Conservation (phyloP, 257 asterid species). For the Ilex aquifolium region DNA sequence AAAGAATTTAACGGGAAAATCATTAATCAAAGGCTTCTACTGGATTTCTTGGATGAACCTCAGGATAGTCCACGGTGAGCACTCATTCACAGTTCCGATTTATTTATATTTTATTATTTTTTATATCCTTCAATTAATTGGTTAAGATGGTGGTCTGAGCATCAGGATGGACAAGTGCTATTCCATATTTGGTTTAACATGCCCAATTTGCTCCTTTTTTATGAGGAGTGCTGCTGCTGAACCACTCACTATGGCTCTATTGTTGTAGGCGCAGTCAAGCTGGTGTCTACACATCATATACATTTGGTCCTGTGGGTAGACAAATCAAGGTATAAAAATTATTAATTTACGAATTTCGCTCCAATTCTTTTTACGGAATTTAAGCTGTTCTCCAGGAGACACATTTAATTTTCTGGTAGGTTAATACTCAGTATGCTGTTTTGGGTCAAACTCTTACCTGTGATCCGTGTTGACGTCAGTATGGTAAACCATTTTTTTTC, state of each 20-base stretch:
- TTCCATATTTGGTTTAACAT: not conserved
- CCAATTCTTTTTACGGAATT: no score
- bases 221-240: no score
- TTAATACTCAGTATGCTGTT: no score
- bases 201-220: not conserved
- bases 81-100: not conserved
- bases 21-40: slow-evolving; percentile 26
- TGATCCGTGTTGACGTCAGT: not conserved
- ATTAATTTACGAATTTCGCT: no score
- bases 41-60: slow-evolving; percentile 31
- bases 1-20: slow-evolving; percentile 23
- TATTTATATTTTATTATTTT: no score
- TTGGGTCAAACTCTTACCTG: no score
- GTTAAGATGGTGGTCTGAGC: not conserved
- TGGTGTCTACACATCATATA: slow-evolving; percentile 28
- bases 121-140: no score
- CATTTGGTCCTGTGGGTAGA: slow-evolving; percentile 29
- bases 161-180: not conserved
- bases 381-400: no score
- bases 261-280: slow-evolving; percentile 28
- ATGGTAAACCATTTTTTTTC: not conserved
- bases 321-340: slow-evolving; percentile 22
- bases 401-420: no score
- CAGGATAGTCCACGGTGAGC: slow-evolving; percentile 25
- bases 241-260: not conserved